Evolutionary conservation across 2,329 filamentous ascomycete species (phyloP), one percentile per base, ranked within the genome.

Genomic region (Phoma sp.): DNA sequence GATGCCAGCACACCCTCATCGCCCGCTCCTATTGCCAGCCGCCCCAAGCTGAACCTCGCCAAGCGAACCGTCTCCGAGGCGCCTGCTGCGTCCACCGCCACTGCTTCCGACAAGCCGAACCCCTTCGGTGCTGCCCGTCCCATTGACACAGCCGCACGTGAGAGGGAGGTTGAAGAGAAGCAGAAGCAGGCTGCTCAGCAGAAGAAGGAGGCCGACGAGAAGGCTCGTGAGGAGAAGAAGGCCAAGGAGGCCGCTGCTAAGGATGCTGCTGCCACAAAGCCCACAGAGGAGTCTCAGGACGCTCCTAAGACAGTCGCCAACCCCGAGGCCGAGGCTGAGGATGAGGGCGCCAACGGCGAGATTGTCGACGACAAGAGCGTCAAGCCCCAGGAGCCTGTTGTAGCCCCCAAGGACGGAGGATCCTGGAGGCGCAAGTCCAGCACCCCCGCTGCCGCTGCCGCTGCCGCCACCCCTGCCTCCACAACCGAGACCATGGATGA

Each of bases 51-150:
- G 69, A 95, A 98, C 75, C 85, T 99, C 24, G 80, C 87, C 61
- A 98, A 98, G 84, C 87, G 95, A 64, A 97, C 93, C 4, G 90
- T 97, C 10, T 88, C 93, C 0, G 93, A 96, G 67, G 82, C 86
- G 23, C 80, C 86, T 9, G 70, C 81, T 13, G 72, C 70, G 48
- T 74, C 80, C 8, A 79, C 45, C n/a, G 66, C 79, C 4, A 48
- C 64, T 11, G 56, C 76, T 13, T 70, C 73, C 14, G 89, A 95
- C 68, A 98, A 97, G 81, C 84, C 92, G 24, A 98, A 89, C 75
- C 92, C 92, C 36, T 99, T 99, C 73, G 95, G 95, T 68, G 93
- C 90, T 57, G 95, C 95, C 52, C 88, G 89, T 59, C 95, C 95
- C 50, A 96, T 98, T 66, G 93, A 99, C 77, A 98, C 93, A 41